Conservation (phyloP, 2,329 filamentous ascomycete species). For the Trichocomaceae sp. region DNA sequence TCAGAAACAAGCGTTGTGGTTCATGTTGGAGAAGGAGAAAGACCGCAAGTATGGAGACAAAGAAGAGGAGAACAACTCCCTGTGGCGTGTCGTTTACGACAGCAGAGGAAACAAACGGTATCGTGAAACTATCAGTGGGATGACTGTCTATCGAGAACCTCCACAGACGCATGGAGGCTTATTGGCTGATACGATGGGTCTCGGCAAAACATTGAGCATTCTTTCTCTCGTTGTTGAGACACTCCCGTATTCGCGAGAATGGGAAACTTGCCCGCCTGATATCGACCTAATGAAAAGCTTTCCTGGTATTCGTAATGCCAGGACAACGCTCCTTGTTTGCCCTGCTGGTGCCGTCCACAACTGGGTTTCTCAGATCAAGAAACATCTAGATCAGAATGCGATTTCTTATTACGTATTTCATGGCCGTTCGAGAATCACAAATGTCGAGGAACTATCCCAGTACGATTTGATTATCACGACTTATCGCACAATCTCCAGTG, state of each 20-base stretch:
- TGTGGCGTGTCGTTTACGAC: constrained; percentile 64
- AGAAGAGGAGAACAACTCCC: constrained; percentile 60
- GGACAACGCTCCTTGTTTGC: constrained; percentile 77
- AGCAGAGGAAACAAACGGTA: constrained; percentile 57
- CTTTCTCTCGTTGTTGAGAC: constrained; percentile 69
- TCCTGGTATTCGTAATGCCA: constrained; percentile 55
- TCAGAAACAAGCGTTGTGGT: constrained; percentile 83
- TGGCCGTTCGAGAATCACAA: constrained; percentile 66
- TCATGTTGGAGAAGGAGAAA: constrained; percentile 74
- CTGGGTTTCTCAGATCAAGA: constrained; percentile 86
- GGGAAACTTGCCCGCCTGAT: constrained; percentile 51
- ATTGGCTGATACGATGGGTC: constrained; percentile 78
- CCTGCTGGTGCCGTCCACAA: constrained; percentile 88
- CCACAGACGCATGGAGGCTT: constrained; percentile 66
- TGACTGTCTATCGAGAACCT: constrained; percentile 54
- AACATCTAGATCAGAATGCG: constrained; percentile 61
- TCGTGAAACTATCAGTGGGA: constrained; percentile 78
- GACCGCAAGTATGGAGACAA: constrained; percentile 52
- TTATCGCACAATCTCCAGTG: constrained; percentile 79
- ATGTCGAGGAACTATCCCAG: constrained; percentile 59
- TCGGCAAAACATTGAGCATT: constrained; percentile 83
- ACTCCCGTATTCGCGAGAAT: constrained; percentile 55
- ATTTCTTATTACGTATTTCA: constrained; percentile 81
- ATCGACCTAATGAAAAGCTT: constrained; percentile 24
- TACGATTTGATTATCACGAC: constrained; percentile 88